These are phyloP conservation scores for Colletotrichum sp. DNA, from an alignment of 2,329 filamentous ascomycete species.

Conservation along the genomic window DNA sequence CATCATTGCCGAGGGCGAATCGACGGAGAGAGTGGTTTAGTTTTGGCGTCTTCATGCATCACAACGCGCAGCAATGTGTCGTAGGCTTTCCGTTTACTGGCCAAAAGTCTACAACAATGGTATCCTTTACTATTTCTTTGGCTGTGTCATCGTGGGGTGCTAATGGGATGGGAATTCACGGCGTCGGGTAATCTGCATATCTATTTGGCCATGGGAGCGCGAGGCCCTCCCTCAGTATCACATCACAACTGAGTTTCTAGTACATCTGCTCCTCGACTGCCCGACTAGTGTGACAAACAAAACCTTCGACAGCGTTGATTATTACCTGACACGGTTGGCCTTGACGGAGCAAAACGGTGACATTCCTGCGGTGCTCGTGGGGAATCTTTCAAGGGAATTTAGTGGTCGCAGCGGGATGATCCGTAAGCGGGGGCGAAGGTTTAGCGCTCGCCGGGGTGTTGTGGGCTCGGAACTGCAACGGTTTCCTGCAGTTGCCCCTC, in stretches of 20 bases:
- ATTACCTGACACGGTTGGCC: background rate
- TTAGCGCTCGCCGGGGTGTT: background rate
- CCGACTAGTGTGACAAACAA: background rate
- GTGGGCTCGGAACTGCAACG: background rate
- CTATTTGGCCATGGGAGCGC: background rate
- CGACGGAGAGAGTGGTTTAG: conserved; percentile 76
- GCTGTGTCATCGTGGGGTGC: background rate
- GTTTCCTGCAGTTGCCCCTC: background rate
- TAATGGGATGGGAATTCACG: background rate
- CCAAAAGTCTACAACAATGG: background rate
- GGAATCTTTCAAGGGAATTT: background rate
- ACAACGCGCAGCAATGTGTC: background rate
- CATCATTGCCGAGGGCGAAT: conserved; percentile 86
- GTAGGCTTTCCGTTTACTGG: background rate
- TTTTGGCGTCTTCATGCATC: background rate
- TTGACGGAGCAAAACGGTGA: background rate
- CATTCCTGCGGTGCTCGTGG: background rate
- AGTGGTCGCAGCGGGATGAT: background rate
- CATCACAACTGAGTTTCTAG: background rate
- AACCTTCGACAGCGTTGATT: background rate
- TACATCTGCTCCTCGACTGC: background rate
- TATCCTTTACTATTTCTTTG: background rate
- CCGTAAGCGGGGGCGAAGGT: conserved; percentile 1
- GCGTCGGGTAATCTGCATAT: conserved; percentile 18
- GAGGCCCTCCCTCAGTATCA: background rate